These are phyloP conservation scores for Podaxis mareebaensis DNA, from an alignment of 768 basidiomycete genomes.

Conservation along the genomic window DNA sequence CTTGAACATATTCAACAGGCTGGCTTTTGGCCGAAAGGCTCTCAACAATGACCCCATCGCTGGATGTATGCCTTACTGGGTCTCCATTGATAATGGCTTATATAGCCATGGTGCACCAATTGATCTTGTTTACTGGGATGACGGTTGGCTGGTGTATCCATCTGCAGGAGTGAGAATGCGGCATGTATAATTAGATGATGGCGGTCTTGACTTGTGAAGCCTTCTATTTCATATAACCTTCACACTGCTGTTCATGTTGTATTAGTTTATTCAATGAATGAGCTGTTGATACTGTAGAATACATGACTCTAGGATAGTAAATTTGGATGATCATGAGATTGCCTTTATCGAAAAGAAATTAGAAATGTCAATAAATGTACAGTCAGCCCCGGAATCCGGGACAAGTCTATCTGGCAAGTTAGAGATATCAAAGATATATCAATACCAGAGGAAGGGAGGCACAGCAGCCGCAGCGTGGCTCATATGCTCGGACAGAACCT, in stretches of 20 bases:
- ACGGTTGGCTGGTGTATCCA: conserved; percentile 33
- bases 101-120: conserved; percentile 32
- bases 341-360: background rate
- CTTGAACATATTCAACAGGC: conserved; percentile 13
- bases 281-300: background rate
- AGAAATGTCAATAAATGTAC: background rate
- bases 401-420: background rate
- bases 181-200: background rate
- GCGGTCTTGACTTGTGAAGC: background rate
- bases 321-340: background rate
- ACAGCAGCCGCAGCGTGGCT: background rate
- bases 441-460: background rate
- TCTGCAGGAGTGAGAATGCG: conserved; percentile 32
- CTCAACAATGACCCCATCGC: conserved; percentile 27
- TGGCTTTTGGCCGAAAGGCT: conserved; percentile 30
- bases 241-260: background rate
- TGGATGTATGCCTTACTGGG: conserved; percentile 39
- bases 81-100: conserved; percentile 28
- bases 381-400: background rate
- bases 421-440: background rate
- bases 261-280: background rate
- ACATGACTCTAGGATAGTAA: background rate
- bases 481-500: conserved; percentile 33
- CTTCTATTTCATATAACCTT: background rate
- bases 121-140: conserved; percentile 37